These are phyloP conservation scores for Rhodosporidiobolus sp. DNA, from an alignment of 768 basidiomycete species.

Conservation along the genomic window DNA sequence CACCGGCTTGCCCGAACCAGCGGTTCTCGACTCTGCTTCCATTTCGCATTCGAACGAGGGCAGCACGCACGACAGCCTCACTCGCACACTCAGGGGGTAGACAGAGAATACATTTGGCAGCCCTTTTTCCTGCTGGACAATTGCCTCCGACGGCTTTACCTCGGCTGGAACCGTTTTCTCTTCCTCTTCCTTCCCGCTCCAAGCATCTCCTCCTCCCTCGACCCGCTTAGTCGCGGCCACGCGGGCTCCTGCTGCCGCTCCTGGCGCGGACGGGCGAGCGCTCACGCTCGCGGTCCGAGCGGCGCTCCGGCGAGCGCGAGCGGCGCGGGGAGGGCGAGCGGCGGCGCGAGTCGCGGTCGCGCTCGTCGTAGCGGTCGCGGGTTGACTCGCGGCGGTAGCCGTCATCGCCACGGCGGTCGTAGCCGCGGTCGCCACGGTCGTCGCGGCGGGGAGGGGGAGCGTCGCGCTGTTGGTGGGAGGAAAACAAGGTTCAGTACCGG, in stretches of 20 bases:
- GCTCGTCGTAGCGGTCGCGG: slow-evolving; percentile 60
- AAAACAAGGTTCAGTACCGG: slow-evolving; percentile 48
- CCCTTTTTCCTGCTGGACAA: too few relatives aligned
- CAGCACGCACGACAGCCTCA: too few relatives aligned
- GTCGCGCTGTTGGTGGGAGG: slow-evolving; percentile 49
- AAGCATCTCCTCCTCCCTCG: not conserved
- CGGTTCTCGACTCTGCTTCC: too few relatives aligned
- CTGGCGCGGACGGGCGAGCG: not conserved
- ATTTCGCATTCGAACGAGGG: too few relatives aligned
- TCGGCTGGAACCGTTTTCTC: too few relatives aligned
- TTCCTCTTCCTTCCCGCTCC: not conserved
- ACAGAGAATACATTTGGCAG: too few relatives aligned
- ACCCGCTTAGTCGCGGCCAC: not conserved
- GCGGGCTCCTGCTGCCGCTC: slow-evolving; percentile 9
- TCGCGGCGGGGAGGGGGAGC: slow-evolving; percentile 24
- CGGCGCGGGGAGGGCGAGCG: slow-evolving; percentile 4
- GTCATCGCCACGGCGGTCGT: slow-evolving; percentile 47
- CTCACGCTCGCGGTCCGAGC: not conserved
- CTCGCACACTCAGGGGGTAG: too few relatives aligned
- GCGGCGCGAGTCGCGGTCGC: slow-evolving; percentile 60
- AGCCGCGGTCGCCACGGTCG: slow-evolving; percentile 35
- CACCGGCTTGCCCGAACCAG: too few relatives aligned
- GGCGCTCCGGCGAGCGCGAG: slow-evolving; percentile 6
- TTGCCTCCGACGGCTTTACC: too few relatives aligned
- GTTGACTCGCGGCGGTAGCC: slow-evolving; percentile 37